These are phyloP conservation scores for Brassica napus DNA, from an alignment of 345 rosid genomes.

Conservation along the genomic window Da-Ae NC_063446.1:2686001-2686500, in stretches of 20 bases:
- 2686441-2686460: background rate
- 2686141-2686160: background rate
- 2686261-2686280: background rate
- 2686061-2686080: background rate
- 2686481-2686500: constrained; percentile 11
- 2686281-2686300: too few species aligned
- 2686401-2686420: background rate
- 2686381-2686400: constrained; percentile 21
- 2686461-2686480: constrained; percentile 37
- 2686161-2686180: background rate
- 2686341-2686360: background rate
- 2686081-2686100: background rate
- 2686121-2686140: background rate
- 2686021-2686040: background rate
- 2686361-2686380: constrained; percentile 11
- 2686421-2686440: constrained; percentile 29
- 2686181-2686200: background rate
- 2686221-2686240: background rate
- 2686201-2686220: background rate
- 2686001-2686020: constrained; percentile 11
- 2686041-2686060: background rate
- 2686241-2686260: background rate
- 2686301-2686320: background rate
- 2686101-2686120: background rate
- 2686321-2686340: background rate